Evolutionary conservation across 2,329 filamentous ascomycete species (phyloP).

Genomic region (Lecanoromycetidae sp.): DNA sequence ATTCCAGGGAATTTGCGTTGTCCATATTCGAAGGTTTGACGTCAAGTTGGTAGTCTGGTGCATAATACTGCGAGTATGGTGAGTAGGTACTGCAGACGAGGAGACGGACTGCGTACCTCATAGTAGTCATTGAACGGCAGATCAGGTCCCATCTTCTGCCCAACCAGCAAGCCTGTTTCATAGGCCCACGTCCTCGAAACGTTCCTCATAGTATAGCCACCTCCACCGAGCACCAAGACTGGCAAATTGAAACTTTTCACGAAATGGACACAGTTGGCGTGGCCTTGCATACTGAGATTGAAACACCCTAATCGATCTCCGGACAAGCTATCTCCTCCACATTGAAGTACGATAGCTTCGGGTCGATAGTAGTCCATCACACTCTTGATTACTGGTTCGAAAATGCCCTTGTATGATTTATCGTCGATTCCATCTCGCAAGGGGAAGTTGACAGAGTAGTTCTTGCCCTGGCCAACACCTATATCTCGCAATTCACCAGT

Average conservation of each 20-base stretch:
- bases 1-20: conserved; percentile 56
- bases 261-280: conserved; percentile 58
- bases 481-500: conserved; percentile 58
- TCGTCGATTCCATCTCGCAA: conserved; percentile 59
- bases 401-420: conserved; percentile 54
- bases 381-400: conserved; percentile 54
- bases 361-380: conserved; percentile 60
- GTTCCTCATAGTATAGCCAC: conserved; percentile 59
- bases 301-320: conserved; percentile 58
- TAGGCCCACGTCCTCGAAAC: conserved; percentile 50
- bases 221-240: conserved; percentile 53
- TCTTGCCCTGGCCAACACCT: conserved; percentile 53
- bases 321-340: conserved; percentile 55
- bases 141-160: conserved; percentile 66
- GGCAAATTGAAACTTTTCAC: conserved; percentile 57
- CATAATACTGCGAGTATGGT: conserved; percentile 45
- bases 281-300: conserved; percentile 58
- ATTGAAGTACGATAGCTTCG: conserved; percentile 56
- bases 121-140: conserved; percentile 97
- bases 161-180: conserved; percentile 71
- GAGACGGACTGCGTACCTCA: conserved; percentile 35
- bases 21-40: conserved; percentile 62
- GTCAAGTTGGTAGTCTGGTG: conserved; percentile 57
- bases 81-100: not conserved
- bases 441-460: conserved; percentile 59